Evolutionary conservation across 495 filamentous ascomycete genomes (phyloP), one percentile per base, ranked within the genome.

Genomic region (Aspergillus mulundensis): DNA sequence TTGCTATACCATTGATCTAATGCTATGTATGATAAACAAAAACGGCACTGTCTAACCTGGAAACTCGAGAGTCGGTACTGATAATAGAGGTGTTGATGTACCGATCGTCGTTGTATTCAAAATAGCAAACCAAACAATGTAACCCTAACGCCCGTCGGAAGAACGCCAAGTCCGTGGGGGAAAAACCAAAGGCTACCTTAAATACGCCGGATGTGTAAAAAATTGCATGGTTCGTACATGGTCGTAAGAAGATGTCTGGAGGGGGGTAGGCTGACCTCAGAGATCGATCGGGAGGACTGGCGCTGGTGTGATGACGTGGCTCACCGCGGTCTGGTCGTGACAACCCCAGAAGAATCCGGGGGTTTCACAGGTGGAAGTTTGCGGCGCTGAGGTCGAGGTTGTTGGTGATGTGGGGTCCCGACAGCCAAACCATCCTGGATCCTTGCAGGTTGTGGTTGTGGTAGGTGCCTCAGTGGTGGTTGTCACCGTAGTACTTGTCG

Each of bases 341-440:
- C 83, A 85, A 24, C 80, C 77, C 66, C 80, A 82, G 65, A 85
- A 81, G 43, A 72, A 70, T 8, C 83, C 83, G 1, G 79, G 78
- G 8, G 74, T 80, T 16, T 73, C 61, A 56, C 83, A 85, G 10
- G 60, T 64, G 3, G 68, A 58, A n/a, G 67, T 61, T 12, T 62
- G 61, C 11, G 68, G 66, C 18, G 68, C 64, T 10, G 71, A 64
- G 4, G 71, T 71, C 1, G 62, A 70, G n/a, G 64, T 64, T 2
- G 73, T 72, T 18, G 71, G 81, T 1, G 79, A 82, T 25, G 74
- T 77, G 52, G 77, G 68, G 58, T 85, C 81, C 28, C 80, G 80
- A 62, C 84, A 86, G 30, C 84, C 84, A 68, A 85, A 90, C 87
- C 86, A 89, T 39, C 87, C 87, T 7, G 84, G 86, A 21, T 81